Conservation (phyloP, 805 yeast species). For the Wickerhamomyces hampshirensis region DNA sequence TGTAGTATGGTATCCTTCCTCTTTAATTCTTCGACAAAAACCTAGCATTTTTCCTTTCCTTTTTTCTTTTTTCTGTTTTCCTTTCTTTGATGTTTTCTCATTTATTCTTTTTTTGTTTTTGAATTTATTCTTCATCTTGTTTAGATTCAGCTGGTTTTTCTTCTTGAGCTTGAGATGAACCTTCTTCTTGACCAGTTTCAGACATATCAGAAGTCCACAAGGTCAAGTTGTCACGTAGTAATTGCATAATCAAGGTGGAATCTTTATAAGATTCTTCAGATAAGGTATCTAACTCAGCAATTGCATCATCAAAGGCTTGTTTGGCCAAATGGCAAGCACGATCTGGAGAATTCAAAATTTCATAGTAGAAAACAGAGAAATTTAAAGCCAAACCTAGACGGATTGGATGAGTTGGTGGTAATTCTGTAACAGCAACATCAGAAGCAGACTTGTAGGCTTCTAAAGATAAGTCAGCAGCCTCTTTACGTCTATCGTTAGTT, state of each 20-base stretch:
- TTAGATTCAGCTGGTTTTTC: constrained; percentile 27
- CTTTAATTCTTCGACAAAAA: too few relatives aligned
- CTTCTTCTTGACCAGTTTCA: constrained; percentile 65
- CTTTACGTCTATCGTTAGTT: constrained; percentile 83
- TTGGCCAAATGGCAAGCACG: constrained; percentile 98
- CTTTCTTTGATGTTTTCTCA: not conserved
- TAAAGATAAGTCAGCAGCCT: constrained; percentile 85
- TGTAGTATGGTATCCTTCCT: too few relatives aligned
- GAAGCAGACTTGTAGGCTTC: constrained; percentile 95
- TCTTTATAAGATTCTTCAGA: constrained; percentile 98
- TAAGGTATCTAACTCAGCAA: constrained; percentile 95
- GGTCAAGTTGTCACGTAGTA: constrained; percentile 95
- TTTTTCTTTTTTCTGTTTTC: too few relatives aligned
- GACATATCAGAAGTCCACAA: constrained; percentile 96
- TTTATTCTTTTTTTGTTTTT: too few relatives aligned
- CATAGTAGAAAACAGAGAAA: constrained; percentile 97
- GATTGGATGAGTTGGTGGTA: constrained; percentile 98
- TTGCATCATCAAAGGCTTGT: constrained; percentile 98
- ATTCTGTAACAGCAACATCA: constrained; percentile 93
- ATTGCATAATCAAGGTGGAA: constrained; percentile 97
- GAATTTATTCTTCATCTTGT: constrained; percentile 28
- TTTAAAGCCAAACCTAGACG: constrained; percentile 96
- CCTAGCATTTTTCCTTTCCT: too few relatives aligned
- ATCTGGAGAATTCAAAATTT: constrained; percentile 96
- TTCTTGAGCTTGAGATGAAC: constrained; percentile 31